Conservation (phyloP, 257 asterid genomes). For the Eustoma russellianum region DNA sequence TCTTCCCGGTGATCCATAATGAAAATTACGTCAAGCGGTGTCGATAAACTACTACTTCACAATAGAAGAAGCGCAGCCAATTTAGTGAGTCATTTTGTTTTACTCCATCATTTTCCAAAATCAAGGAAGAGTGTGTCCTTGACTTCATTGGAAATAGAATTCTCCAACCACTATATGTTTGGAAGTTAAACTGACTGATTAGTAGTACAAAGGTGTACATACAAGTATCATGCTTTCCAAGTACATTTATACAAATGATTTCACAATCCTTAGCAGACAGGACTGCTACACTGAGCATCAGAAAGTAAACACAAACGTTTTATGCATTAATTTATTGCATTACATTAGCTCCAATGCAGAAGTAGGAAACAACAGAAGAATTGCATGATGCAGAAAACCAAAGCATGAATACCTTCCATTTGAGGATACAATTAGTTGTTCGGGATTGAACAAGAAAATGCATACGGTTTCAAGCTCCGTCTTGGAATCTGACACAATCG, state of each 20-base stretch:
- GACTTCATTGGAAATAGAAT: too few relatives aligned
- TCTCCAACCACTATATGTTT: too few relatives aligned
- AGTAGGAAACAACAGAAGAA: neutral
- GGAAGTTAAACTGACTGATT: too few relatives aligned
- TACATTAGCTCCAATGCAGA: neutral
- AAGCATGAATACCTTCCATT: slow-evolving; percentile 40
- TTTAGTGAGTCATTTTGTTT: too few relatives aligned
- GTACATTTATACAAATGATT: neutral
- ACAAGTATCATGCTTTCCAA: neutral
- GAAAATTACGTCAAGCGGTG: too few relatives aligned
- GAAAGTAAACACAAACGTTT: too few relatives aligned
- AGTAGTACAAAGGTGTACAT: neutral
- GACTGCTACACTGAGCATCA: too few relatives aligned
- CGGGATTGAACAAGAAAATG: slow-evolving; percentile 34
- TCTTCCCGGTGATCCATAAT: too few relatives aligned
- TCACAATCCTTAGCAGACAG: neutral
- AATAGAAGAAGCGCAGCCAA: too few relatives aligned
- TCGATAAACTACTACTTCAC: too few relatives aligned
- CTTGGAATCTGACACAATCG: slow-evolving; percentile 31
- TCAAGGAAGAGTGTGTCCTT: too few relatives aligned
- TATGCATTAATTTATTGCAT: neutral
- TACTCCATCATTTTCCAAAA: too few relatives aligned
- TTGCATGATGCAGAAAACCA: neutral
- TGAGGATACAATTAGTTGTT: slow-evolving; percentile 39
- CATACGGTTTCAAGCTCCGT: slow-evolving; percentile 23